Evolutionary conservation across 805 yeast species (phyloP).

Genomic region (Grigorovia humatica): DNA sequence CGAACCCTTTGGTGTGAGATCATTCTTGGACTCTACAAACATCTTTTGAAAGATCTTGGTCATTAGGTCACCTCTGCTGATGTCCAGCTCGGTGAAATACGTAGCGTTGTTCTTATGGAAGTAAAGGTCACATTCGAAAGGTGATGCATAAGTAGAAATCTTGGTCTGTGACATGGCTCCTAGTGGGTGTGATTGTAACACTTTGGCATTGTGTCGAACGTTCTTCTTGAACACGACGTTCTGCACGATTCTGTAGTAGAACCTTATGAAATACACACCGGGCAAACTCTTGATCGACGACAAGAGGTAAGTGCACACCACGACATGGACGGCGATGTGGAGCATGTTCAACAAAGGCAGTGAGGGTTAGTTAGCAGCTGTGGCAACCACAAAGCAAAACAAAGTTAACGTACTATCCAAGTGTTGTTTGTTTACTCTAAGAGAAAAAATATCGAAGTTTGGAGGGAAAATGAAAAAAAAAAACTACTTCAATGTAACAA

Average conservation of each 20-base stretch:
- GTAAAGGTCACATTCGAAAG: conserved; percentile 77
- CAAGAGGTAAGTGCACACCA: conserved; percentile 11
- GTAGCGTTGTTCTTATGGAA: conserved; percentile 83
- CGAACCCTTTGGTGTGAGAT: conserved; percentile 25
- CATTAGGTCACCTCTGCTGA: conserved; percentile 60
- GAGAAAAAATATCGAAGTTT: too few species aligned
- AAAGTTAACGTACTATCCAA: too few species aligned
- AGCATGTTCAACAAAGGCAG: background rate
- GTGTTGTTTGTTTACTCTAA: too few species aligned
- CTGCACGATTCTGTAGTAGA: conserved; percentile 39
- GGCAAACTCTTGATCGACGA: conserved; percentile 54
- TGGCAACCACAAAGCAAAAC: too few species aligned
- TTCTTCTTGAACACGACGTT: conserved; percentile 30
- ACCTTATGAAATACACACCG: conserved; percentile 52
- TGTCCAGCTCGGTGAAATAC: conserved; percentile 71
- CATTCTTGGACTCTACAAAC: conserved; percentile 23
- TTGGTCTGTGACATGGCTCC: conserved; percentile 35
- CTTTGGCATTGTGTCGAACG: conserved; percentile 13
- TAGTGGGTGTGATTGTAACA: conserved; percentile 11
- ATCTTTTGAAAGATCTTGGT: conserved; percentile 46
- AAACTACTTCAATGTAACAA: too few species aligned
- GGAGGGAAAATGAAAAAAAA: too few species aligned
- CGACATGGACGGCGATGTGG: conserved; percentile 7
- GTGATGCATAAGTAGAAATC: conserved; percentile 50
- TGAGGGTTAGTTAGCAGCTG: background rate